phyloP scores from a whole-genome alignment of 2,329 filamentous ascomycete species.

The Xylariaceae sp. region DNA sequence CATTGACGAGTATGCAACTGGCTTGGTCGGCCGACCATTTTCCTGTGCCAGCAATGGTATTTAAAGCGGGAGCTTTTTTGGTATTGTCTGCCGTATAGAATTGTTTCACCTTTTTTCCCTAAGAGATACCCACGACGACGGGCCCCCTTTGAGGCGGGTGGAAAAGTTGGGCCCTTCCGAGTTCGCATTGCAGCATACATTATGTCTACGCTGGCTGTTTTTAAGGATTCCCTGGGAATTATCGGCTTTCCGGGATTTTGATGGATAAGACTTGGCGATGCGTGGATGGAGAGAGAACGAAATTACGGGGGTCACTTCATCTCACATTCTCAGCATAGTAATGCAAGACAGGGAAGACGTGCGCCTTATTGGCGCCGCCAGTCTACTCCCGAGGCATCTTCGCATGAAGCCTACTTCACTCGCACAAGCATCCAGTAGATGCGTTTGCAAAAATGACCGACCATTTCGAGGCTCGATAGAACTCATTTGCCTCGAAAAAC shows the following conservation, averaged over 20 bases:
- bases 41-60: constrained; percentile 65
- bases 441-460: constrained; percentile 8
- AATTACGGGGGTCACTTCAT: not conserved
- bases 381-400: constrained; percentile 18
- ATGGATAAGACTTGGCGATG: not conserved
- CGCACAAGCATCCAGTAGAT: constrained; percentile 20
- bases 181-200: not conserved
- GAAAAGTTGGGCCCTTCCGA: not conserved
- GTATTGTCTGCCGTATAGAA: constrained; percentile 3
- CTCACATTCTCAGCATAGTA: constrained; percentile 26
- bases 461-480: not conserved
- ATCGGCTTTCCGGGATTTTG: not conserved
- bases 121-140: constrained; percentile 22
- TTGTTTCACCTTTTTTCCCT: constrained; percentile 6
- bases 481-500: too few species aligned
- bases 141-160: constrained; percentile 4
- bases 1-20: constrained; percentile 62
- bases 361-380: constrained; percentile 4
- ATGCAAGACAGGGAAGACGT: constrained; percentile 23
- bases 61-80: constrained; percentile 26
- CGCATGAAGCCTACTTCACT: constrained; percentile 18
- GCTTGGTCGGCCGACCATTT: constrained; percentile 65
- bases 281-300: not conserved
- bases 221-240: not conserved
- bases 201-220: constrained; percentile 3